Conservation (phyloP, 2,329 filamentous ascomycete genomes). For the Beauveria rudraprayagi region DNA sequence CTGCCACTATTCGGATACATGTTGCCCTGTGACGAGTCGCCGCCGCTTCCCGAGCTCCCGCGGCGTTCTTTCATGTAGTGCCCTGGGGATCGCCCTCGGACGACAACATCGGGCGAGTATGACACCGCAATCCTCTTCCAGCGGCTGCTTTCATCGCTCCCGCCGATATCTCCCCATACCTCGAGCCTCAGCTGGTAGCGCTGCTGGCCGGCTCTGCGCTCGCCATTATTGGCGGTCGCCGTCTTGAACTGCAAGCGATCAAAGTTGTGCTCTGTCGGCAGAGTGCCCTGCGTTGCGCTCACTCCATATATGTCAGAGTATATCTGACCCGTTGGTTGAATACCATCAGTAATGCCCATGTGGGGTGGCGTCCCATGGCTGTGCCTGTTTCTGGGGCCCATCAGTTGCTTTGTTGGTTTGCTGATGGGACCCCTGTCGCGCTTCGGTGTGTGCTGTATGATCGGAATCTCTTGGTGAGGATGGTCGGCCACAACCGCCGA, state of each 20-base stretch:
- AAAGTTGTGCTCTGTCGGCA: slow-evolving; percentile 55
- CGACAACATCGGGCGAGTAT: slow-evolving; percentile 75
- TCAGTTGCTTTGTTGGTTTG: slow-evolving; percentile 60
- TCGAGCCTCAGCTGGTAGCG: slow-evolving; percentile 90
- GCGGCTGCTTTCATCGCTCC: slow-evolving; percentile 34
- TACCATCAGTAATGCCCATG: neutral
- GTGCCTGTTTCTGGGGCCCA: slow-evolving; percentile 51
- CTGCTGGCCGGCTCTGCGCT: slow-evolving; percentile 80
- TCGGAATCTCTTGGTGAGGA: slow-evolving; percentile 66
- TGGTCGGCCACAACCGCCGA: slow-evolving; percentile 74
- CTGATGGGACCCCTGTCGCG: slow-evolving; percentile 78
- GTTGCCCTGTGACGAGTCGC: neutral
- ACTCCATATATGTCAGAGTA: neutral
- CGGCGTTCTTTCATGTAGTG: slow-evolving; percentile 60
- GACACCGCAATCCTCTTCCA: slow-evolving; percentile 65
- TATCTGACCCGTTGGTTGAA: neutral
- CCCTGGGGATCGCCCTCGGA: slow-evolving; percentile 75
- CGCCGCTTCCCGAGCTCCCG: neutral
- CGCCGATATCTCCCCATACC: slow-evolving; percentile 62
- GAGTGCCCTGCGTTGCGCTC: slow-evolving; percentile 21
- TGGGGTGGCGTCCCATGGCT: neutral
- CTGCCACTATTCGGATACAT: neutral
- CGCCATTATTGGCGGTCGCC: slow-evolving; percentile 89
- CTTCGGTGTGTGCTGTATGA: slow-evolving; percentile 88
- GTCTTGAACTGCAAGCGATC: slow-evolving; percentile 93